Percentiles rank a stretch among this genome's conserved stretches.
Conservation (phyloP, 1,284 basidiomycete genomes). For the Tremellales sp. region DNA sequence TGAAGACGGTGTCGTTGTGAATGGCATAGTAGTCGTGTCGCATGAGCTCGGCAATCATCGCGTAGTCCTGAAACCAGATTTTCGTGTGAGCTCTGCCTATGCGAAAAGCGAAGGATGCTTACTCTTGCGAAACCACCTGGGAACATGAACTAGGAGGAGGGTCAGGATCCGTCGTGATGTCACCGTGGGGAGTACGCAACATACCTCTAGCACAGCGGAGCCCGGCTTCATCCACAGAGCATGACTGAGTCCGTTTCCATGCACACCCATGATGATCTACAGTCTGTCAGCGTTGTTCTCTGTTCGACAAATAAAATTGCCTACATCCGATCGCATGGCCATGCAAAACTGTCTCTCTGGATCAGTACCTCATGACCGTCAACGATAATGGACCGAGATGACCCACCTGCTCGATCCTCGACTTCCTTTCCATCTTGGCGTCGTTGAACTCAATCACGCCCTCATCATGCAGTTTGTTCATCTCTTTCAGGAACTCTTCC, state of each 20-base stretch:
- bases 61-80: conserved; percentile 16
- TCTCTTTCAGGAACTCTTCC: conserved; percentile 11
- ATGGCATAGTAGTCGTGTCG: conserved; percentile 27
- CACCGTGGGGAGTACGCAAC: no score
- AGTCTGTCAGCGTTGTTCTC: conserved; percentile 2
- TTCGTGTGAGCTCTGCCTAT: background rate
- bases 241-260: conserved; percentile 23
- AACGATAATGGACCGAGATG: background rate
- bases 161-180: no score
- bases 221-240: conserved; percentile 24
- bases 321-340: conserved; percentile 5
- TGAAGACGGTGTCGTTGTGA: conserved; percentile 23
- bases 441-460: conserved; percentile 27
- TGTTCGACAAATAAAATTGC: background rate
- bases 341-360: conserved; percentile 5
- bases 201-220: conserved; percentile 20
- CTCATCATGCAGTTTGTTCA: conserved; percentile 17
- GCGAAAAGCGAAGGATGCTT: conserved; percentile 4
- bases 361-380: conserved; percentile 6
- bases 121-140: conserved; percentile 21
- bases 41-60: conserved; percentile 21
- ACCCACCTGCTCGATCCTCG: conserved; percentile 19
- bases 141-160: conserved; percentile 18
- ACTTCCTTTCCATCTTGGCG: conserved; percentile 20
- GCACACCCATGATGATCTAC: conserved; percentile 20